Evolutionary conservation across 306 rosid species (phyloP).

Genomic region (Acacia crassicarpa): DNA sequence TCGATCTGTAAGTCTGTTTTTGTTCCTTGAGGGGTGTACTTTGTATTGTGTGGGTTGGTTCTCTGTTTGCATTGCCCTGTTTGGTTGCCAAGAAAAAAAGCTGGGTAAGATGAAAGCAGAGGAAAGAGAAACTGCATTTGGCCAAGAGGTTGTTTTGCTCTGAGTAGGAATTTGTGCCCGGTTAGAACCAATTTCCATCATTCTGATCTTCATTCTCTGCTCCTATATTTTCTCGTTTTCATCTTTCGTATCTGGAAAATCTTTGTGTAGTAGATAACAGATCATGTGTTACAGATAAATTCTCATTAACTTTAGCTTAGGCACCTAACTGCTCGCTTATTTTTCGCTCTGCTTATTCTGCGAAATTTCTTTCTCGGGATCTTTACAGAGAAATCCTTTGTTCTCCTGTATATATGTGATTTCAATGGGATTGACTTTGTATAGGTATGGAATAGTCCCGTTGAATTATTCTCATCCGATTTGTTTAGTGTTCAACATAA

Average conservation of each 20-base stretch:
- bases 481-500: background rate
- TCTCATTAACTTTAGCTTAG: constrained; percentile 22
- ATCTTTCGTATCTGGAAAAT: background rate
- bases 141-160: constrained; percentile 12
- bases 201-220: constrained; percentile 28
- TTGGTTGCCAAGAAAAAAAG: constrained; percentile 35
- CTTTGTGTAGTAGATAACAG: constrained; percentile 15
- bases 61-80: background rate
- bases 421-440: constrained; percentile 23
- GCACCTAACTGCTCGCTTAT: background rate
- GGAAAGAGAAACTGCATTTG: constrained; percentile 31
- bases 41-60: constrained; percentile 23
- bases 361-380: background rate
- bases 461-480: constrained; percentile 24
- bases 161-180: constrained; percentile 3
- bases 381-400: constrained; percentile 2
- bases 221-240: background rate
- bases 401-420: constrained; percentile 13
- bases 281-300: constrained; percentile 13
- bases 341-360: constrained; percentile 9
- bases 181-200: constrained; percentile 18
- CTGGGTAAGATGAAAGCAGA: constrained; percentile 30
- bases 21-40: constrained; percentile 29
- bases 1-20: constrained; percentile 27
- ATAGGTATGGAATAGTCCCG: constrained; percentile 1